Base-by-base conservation (phyloP, 2,329 filamentous ascomycete genomes). In the Cryphonectria parasitica region DNA sequence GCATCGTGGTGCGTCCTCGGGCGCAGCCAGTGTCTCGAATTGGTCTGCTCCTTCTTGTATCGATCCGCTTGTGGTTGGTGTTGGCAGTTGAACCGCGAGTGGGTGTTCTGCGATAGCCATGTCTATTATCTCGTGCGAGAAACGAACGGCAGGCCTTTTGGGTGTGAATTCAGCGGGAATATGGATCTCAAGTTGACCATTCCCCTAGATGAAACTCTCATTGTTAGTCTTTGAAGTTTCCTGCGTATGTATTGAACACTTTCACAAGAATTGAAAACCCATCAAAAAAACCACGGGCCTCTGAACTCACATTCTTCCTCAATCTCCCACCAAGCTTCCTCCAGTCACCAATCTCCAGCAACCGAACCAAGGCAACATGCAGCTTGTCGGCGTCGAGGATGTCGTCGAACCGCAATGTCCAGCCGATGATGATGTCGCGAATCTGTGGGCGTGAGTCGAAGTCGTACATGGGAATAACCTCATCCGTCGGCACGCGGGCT, bases 241-340 rank as follows among this genome's bases (percentile, higher is more conserved):
- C 10, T 28, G 52, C 7, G 13, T 25, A 17, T 28, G 17, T 39
- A 39, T 39, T 11, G 7, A 10, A 36, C 11, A 39, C 60, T 58
- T 17, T n/a, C 49, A 28, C 10, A 22, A 49, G 8, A 49, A 8
- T n/a, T n/a, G n/a, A n/a, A n/a, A n/a, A n/a, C n/a, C n/a, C n/a
- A n/a, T n/a, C n/a, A n/a, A n/a, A n/a, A 2, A 22, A 7, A 8
- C 43, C 11, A n/a, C 79, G 61, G 61, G 36, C 15, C n/a, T 39
- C 8, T 34, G 7, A 17, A 64, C 43, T 61, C 25, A 83, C 83
- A 71, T 81, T 83, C 52, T 77, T 67, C 41, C 83, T 77, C 39
- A 86, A 58, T 25, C 84, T 78, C n/a, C 80, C 84, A 0, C 84
- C 83, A 2, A 86, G 73, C 72, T 84, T 83, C 36, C 78, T 78